These are phyloP conservation scores for Podospora appendiculata DNA, from an alignment of 495 filamentous ascomycete species.

Conservation along the genomic window DNA sequence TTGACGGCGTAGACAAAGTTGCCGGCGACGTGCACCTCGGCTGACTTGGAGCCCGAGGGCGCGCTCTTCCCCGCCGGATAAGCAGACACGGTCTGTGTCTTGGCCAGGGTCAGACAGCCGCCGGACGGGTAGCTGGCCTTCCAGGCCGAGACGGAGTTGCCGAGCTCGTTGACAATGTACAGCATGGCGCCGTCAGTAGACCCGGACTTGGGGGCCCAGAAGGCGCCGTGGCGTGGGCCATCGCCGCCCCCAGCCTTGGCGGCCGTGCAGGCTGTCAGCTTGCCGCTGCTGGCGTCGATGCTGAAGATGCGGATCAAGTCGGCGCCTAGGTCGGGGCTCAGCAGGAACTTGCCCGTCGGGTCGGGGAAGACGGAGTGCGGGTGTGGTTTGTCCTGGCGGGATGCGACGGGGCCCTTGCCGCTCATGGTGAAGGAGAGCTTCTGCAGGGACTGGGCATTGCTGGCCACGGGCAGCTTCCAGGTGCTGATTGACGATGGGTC, in stretches of 20 bases:
- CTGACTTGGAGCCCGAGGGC: conserved; percentile 24
- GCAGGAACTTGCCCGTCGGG: conserved; percentile 51
- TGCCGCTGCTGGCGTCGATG: conserved; percentile 39
- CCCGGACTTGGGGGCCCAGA: conserved; percentile 20
- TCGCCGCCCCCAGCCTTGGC: conserved; percentile 27
- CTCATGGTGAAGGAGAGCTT: conserved; percentile 46
- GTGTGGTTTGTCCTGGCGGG: conserved; percentile 54
- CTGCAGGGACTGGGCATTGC: conserved; percentile 24
- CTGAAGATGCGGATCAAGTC: conserved; percentile 53
- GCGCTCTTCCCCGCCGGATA: conserved; percentile 18
- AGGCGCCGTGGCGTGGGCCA: conserved; percentile 31
- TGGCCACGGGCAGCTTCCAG: conserved; percentile 22
- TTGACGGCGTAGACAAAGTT: conserved; percentile 30
- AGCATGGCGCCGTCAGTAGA: conserved; percentile 22
- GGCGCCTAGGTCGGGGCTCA: conserved; percentile 61
- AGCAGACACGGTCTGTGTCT: conserved; percentile 22
- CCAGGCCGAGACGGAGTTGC: conserved; percentile 32
- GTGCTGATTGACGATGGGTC: conserved; percentile 28
- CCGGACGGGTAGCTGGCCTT: conserved; percentile 23
- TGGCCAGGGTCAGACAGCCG: conserved; percentile 20
- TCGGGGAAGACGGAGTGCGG: conserved; percentile 61
- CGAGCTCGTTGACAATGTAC: conserved; percentile 35
- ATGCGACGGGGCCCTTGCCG: conserved; percentile 36
- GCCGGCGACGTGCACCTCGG: conserved; percentile 29
- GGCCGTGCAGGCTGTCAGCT: conserved; percentile 24